A percentile compares a stretch with the other conserved stretches of the same genome.
These are phyloP conservation scores for Cicer judaicum DNA, from an alignment of 306 rosid species.

Conservation along the genomic window DNA sequence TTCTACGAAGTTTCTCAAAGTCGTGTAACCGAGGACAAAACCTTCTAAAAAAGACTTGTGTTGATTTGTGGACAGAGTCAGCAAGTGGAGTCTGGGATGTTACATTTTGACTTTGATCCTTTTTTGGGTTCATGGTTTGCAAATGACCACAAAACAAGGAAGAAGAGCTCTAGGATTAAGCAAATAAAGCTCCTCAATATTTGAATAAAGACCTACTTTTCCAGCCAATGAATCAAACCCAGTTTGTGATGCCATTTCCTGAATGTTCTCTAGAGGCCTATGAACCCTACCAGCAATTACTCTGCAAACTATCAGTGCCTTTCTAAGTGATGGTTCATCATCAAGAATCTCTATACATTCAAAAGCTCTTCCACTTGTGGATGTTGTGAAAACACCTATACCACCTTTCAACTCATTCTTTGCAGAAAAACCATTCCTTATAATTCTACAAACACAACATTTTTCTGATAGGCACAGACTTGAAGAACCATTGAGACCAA, in stretches of 20 bases:
- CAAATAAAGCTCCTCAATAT: slow-evolving; percentile 87
- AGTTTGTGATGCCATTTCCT: slow-evolving; percentile 70
- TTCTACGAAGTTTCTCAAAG: too few species aligned
- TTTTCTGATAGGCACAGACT: slow-evolving; percentile 75
- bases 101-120: not conserved
- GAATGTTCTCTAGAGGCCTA: slow-evolving; percentile 79
- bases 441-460: slow-evolving; percentile 86
- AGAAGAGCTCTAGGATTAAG: slow-evolving; percentile 89
- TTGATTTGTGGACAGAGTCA: too few species aligned
- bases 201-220: slow-evolving; percentile 84
- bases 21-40: too few species aligned
- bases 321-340: slow-evolving; percentile 51
- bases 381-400: slow-evolving; percentile 90
- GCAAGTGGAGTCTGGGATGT: too few species aligned
- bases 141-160: slow-evolving; percentile 91
- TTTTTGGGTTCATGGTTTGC: slow-evolving; percentile 72
- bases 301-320: slow-evolving; percentile 86
- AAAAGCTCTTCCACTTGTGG: slow-evolving; percentile 91
- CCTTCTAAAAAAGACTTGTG: too few species aligned
- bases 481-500: slow-evolving; percentile 81
- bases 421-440: slow-evolving; percentile 81
- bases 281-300: slow-evolving; percentile 98
- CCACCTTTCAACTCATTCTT: slow-evolving; percentile 87
- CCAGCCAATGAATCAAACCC: slow-evolving; percentile 97
- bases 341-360: slow-evolving; percentile 55